phyloP scores from a whole-genome alignment of 768 basidiomycete species.

The Tricholoma hemisulphureum region DNA sequence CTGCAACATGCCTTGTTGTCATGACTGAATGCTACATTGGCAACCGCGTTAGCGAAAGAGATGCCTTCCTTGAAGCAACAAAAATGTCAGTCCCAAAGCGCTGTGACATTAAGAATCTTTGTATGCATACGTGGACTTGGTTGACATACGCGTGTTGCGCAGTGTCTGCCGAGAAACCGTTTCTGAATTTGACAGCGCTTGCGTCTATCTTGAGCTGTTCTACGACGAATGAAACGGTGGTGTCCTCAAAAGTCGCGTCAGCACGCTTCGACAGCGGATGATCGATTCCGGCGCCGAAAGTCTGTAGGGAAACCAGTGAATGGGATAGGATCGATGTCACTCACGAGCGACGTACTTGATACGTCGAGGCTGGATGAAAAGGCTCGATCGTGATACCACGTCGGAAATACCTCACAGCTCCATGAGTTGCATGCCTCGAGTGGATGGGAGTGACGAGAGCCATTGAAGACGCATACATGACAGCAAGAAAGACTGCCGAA shows the following conservation, averaged over 20 bases:
- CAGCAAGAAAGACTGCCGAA: constrained; percentile 28
- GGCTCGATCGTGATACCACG: constrained; percentile 31
- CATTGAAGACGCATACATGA: constrained; percentile 24
- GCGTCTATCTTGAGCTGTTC: constrained; percentile 22
- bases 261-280: constrained; percentile 29
- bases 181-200: constrained; percentile 13
- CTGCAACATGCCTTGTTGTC: constrained; percentile 11
- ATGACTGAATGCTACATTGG: constrained; percentile 17
- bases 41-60: constrained; percentile 19
- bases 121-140: constrained; percentile 18
- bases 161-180: constrained; percentile 15
- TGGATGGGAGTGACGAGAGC: constrained; percentile 28
- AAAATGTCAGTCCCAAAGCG: background rate
- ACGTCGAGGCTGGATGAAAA: constrained; percentile 37
- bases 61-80: constrained; percentile 11
- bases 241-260: constrained; percentile 19
- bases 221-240: constrained; percentile 25
- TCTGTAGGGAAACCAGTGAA: constrained; percentile 17
- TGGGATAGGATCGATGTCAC: background rate
- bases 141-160: constrained; percentile 22
- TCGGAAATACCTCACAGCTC: constrained; percentile 25
- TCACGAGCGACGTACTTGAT: constrained; percentile 25
- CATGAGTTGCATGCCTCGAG: constrained; percentile 33
- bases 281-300: constrained; percentile 30
- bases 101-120: background rate